Conservation (phyloP, 768 basidiomycete genomes). For the Coprinellus aureogranulatus region DNA sequence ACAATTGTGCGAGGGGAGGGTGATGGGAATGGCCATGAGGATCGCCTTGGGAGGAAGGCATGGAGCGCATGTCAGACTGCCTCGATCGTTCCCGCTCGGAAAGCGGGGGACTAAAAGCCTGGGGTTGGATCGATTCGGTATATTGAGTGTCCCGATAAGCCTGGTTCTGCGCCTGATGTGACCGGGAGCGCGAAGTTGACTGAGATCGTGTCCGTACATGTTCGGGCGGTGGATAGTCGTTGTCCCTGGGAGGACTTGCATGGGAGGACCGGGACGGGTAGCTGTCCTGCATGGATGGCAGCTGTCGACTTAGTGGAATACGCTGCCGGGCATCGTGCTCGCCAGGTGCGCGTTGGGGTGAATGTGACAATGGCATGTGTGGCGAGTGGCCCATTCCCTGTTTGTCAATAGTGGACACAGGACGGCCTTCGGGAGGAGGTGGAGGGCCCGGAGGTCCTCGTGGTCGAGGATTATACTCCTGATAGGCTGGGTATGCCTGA, state of each 20-base stretch:
- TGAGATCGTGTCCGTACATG: conserved; percentile 49
- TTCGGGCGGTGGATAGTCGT: conserved; percentile 39
- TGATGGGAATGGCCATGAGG: conserved; percentile 30
- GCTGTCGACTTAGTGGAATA: conserved; percentile 46
- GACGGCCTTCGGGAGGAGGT: conserved; percentile 42
- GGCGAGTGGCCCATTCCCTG: conserved; percentile 42
- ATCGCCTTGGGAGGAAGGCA: conserved; percentile 25
- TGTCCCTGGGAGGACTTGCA: conserved; percentile 42
- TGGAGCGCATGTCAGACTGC: conserved; percentile 40
- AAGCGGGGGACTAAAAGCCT: conserved; percentile 48
- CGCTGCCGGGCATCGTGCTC: conserved; percentile 46
- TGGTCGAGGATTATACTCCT: conserved; percentile 9
- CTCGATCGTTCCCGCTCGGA: conserved; percentile 46
- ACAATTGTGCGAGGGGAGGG: conserved; percentile 30
- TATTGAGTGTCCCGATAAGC: conserved; percentile 45
- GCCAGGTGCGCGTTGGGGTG: conserved; percentile 41
- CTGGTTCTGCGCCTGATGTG: conserved; percentile 40
- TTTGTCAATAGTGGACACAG: conserved; percentile 46
- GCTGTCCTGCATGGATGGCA: conserved; percentile 39
- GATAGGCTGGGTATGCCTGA: conserved; percentile 19
- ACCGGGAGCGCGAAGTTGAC: conserved; percentile 51
- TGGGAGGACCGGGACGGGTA: conserved; percentile 26
- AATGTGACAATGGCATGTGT: conserved; percentile 38
- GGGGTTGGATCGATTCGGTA: conserved; percentile 44
- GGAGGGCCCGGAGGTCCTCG: conserved; percentile 45